These are phyloP conservation scores for Globisporangium ultimum DNA, from an alignment of 352 stramenopile genomes.

Conservation along the genomic window DNA sequence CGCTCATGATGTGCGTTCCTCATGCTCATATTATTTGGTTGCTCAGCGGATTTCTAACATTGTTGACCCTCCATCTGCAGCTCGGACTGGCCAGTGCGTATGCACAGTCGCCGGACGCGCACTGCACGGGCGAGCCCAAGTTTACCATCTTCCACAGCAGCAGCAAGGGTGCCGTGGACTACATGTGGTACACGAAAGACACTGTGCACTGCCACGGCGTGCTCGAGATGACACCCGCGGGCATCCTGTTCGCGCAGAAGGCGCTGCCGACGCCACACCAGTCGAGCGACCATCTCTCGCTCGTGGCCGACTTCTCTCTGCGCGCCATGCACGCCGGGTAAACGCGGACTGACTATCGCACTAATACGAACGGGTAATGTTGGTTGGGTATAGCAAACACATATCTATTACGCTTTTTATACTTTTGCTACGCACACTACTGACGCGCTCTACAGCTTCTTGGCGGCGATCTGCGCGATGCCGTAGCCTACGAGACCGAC, in stretches of 20 bases:
- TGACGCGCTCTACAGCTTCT: slow-evolving; percentile 31
- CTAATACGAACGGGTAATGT: neutral
- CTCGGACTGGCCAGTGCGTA: slow-evolving; percentile 61
- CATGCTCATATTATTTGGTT: neutral
- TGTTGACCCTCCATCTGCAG: slow-evolving; percentile 11
- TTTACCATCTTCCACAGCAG: slow-evolving; percentile 68
- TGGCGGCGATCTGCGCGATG: slow-evolving; percentile 46
- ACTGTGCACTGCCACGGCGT: slow-evolving; percentile 60
- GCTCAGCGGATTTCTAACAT: no score
- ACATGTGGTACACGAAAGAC: slow-evolving; percentile 59
- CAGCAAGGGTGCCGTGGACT: slow-evolving; percentile 62
- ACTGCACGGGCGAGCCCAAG: slow-evolving; percentile 60
- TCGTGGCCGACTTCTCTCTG: slow-evolving; percentile 63
- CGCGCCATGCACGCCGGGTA: slow-evolving; percentile 8
- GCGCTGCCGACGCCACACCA: slow-evolving; percentile 51
- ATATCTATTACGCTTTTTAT: neutral
- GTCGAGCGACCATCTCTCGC: slow-evolving; percentile 63
- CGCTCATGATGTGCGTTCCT: slow-evolving; percentile 24
- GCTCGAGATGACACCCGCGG: slow-evolving; percentile 53
- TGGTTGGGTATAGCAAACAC: neutral
- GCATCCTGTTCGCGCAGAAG: slow-evolving; percentile 43
- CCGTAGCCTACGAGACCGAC: slow-evolving; percentile 63
- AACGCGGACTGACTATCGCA: neutral
- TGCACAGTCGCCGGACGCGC: slow-evolving; percentile 40
- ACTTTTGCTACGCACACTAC: neutral